A percentile compares a stretch with the other conserved stretches of the same genome.
These are phyloP conservation scores for Senecio squalidus DNA, from an alignment of 140 eudicot species.

Conservation along the genomic window DNA sequence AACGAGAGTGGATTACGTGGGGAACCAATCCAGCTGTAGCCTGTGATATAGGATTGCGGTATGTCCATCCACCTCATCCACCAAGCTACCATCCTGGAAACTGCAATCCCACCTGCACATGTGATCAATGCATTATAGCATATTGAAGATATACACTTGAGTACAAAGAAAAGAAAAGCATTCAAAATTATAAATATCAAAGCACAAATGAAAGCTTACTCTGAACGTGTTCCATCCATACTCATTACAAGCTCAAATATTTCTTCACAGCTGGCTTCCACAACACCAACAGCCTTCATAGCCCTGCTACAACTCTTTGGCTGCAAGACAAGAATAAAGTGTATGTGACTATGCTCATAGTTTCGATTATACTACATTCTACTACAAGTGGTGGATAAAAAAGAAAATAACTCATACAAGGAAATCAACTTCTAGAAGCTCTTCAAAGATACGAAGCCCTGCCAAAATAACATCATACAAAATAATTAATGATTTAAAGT, in stretches of 20 bases:
- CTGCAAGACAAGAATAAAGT: slow-evolving; percentile 37
- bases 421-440: slow-evolving; percentile 92
- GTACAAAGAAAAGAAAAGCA: too few species aligned
- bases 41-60: slow-evolving; percentile 92
- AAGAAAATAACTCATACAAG: slow-evolving; percentile 51
- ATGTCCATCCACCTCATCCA: slow-evolving; percentile 99
- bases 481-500: slow-evolving; percentile 4
- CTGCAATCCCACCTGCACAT: slow-evolving; percentile 92
- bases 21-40: slow-evolving; percentile 95
- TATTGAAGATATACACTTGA: background rate
- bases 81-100: slow-evolving; percentile 95
- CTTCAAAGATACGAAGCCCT: slow-evolving; percentile 99
- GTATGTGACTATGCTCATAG: background rate
- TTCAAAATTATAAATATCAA: background rate
- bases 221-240: slow-evolving; percentile 93
- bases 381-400: background rate
- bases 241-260: slow-evolving; percentile 98
- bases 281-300: slow-evolving; percentile 99
- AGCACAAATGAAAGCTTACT: slow-evolving; percentile 44
- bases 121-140: background rate
- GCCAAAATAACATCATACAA: slow-evolving; percentile 14
- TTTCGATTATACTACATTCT: background rate
- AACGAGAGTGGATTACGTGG: slow-evolving; percentile 55
- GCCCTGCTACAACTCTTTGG: slow-evolving; percentile 99
- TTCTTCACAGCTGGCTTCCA: slow-evolving; percentile 98